These are phyloP conservation scores for Endocalyx cinctus DNA, from an alignment of 2,329 filamentous ascomycete genomes.

Conservation along the genomic window DNA sequence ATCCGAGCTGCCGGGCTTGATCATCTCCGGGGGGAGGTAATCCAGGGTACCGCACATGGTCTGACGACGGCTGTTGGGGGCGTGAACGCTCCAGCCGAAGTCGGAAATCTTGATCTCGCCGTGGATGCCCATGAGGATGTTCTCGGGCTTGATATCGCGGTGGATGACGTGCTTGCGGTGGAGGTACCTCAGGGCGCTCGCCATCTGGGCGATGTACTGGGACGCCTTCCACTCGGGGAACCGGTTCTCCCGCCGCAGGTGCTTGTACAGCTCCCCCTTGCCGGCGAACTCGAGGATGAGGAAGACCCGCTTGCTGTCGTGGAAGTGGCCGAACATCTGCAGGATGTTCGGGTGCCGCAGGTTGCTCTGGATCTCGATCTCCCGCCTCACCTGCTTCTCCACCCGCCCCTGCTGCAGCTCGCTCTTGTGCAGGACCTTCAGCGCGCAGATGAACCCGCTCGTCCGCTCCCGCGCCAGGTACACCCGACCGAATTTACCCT, in stretches of 20 bases:
- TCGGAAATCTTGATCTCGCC: conserved; percentile 98
- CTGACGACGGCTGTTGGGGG: conserved; percentile 85
- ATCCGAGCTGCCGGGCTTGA: conserved; percentile 72
- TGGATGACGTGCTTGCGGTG: conserved; percentile 98
- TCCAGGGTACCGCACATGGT: conserved; percentile 98
- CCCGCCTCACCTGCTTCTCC: conserved; percentile 81
- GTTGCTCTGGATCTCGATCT: conserved; percentile 88
- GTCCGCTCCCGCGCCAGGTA: conserved; percentile 78
- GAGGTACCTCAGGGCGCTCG: conserved; percentile 81
- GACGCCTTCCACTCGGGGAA: conserved; percentile 85
- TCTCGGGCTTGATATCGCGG: conserved; percentile 95
- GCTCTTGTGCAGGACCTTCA: conserved; percentile 82
- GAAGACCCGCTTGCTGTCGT: conserved; percentile 84
- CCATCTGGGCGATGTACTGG: conserved; percentile 86
- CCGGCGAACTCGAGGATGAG: conserved; percentile 83
- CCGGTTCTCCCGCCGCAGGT: conserved; percentile 69
- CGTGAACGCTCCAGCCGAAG: conserved; percentile 98
- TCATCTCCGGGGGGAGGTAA: conserved; percentile 97
- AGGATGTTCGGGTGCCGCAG: conserved; percentile 82
- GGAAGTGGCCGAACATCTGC: conserved; percentile 80
- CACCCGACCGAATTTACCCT: conserved; percentile 83
- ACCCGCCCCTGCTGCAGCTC: conserved; percentile 73
- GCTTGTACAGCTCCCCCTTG: conserved; percentile 84
- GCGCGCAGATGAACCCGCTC: conserved; percentile 76
- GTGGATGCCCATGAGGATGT: conserved; percentile 92